These are phyloP conservation scores for Bisporella sp. DNA, from an alignment of 2,329 filamentous ascomycete genomes.

Conservation along the genomic window DNA sequence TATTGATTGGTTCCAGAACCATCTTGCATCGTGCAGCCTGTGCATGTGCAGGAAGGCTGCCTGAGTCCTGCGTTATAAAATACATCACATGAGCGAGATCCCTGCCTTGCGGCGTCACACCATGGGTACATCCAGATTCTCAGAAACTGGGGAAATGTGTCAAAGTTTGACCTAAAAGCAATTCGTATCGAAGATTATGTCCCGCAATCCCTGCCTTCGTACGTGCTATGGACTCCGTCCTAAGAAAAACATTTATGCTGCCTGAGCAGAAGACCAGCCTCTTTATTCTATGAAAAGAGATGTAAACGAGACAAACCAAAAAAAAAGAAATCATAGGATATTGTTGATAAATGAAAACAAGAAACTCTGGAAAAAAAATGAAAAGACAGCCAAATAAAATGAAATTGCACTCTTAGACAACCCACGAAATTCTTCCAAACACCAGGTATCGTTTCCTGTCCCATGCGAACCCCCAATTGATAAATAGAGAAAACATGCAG, in stretches of 20 bases:
- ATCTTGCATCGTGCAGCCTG: not conserved
- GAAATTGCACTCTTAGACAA: constrained; percentile 1
- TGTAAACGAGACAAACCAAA: not conserved
- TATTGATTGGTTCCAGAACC: constrained; percentile 4
- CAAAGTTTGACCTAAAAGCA: constrained; percentile 8
- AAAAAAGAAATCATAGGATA: constrained; percentile 2
- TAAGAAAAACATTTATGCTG: constrained; percentile 17
- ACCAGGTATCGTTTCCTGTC: constrained; percentile 26
- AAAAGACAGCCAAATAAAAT: constrained; percentile 8
- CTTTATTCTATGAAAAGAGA: constrained; percentile 8
- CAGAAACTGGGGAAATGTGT: not conserved
- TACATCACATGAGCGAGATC: not conserved
- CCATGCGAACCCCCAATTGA: constrained; percentile 17
- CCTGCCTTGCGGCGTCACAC: not conserved
- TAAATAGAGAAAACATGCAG: constrained; percentile 6
- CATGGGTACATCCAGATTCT: not conserved
- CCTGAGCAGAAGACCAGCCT: constrained; percentile 24
- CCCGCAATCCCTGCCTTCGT: constrained; percentile 10
- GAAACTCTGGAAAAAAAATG: not conserved
- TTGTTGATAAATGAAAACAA: not conserved
- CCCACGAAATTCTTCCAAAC: constrained; percentile 16
- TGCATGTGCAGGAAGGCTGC: constrained; percentile 4
- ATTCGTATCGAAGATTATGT: not conserved
- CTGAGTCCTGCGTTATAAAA: constrained; percentile 3
- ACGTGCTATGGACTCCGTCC: constrained; percentile 4